Evolutionary conservation across 805 yeast genomes (phyloP).

Genomic region (Maudiozyma saulgeensis): DNA sequence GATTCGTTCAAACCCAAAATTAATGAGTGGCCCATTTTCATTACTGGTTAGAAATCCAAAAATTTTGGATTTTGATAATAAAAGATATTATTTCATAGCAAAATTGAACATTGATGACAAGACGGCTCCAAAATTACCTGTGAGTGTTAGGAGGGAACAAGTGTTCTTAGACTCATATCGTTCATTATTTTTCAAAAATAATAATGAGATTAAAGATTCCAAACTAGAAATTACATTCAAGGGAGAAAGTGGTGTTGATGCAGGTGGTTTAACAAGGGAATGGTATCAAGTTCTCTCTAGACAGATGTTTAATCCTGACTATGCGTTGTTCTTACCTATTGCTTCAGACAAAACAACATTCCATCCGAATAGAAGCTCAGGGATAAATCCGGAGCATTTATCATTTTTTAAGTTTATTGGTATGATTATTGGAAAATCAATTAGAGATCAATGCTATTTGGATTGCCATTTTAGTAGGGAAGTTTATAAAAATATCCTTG

Average conservation of each 20-base stretch:
- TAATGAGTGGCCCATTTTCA: constrained; percentile 93
- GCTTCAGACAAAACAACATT: constrained; percentile 87
- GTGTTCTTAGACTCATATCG: constrained; percentile 88
- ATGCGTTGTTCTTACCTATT: constrained; percentile 84
- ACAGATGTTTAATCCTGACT: constrained; percentile 93
- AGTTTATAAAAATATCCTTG: constrained; percentile 79
- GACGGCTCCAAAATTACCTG: constrained; percentile 41
- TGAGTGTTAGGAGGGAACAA: constrained; percentile 75
- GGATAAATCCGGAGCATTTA: constrained; percentile 86
- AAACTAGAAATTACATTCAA: constrained; percentile 74
- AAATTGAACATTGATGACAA: constrained; percentile 46
- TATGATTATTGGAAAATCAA: constrained; percentile 86
- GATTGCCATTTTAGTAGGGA: constrained; percentile 95
- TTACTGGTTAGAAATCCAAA: constrained; percentile 80
- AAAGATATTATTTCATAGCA: constrained; percentile 73
- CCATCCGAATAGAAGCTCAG: constrained; percentile 89
- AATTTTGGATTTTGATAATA: constrained; percentile 90
- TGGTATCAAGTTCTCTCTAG: constrained; percentile 93
- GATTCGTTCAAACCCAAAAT: constrained; percentile 82
- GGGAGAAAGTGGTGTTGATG: constrained; percentile 95
- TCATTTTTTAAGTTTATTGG: constrained; percentile 94
- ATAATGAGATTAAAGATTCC: constrained; percentile 61
- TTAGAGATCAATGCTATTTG: constrained; percentile 71
- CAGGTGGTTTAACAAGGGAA: constrained; percentile 95
- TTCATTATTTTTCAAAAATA: constrained; percentile 66